Percentiles rank a stretch among this genome's conserved stretches.
Evolutionary conservation across 1,139 yeast genomes (phyloP).

Genomic region (Candida glucosophila): DNA sequence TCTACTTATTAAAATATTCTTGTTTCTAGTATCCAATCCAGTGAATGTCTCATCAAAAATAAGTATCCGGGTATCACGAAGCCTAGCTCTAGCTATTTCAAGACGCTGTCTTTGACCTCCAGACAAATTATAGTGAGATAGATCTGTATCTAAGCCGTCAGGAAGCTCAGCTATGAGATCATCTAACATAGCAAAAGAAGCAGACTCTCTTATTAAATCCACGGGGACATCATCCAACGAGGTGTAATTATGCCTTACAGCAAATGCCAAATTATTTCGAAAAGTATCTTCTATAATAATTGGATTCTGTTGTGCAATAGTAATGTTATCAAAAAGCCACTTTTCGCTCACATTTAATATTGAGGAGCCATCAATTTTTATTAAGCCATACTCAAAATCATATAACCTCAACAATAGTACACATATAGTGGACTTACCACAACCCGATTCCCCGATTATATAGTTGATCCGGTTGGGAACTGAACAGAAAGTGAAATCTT

Average conservation of each 20-base stretch:
- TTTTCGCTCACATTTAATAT: conserved; percentile 30
- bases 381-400: conserved; percentile 48
- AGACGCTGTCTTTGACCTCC: conserved; percentile 89
- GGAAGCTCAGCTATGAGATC: conserved; percentile 40
- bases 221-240: conserved; percentile 17
- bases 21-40: conserved; percentile 57
- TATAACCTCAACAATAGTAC: conserved; percentile 57
- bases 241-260: conserved; percentile 19
- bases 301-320: conserved; percentile 67
- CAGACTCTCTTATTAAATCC: conserved; percentile 32
- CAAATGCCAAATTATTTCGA: conserved; percentile 51
- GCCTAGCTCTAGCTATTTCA: conserved; percentile 72
- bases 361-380: conserved; percentile 48
- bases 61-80: conserved; percentile 65
- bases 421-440: conserved; percentile 83
- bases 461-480: conserved; percentile 43
- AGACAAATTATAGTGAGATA: conserved; percentile 54
- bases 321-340: conserved; percentile 58
- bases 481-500: conserved; percentile 36
- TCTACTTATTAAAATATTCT: conserved; percentile 34
- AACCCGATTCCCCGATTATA: conserved; percentile 79
- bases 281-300: conserved; percentile 58
- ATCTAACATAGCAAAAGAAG: conserved; percentile 41
- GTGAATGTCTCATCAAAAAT: conserved; percentile 81
- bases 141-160: conserved; percentile 43